These are phyloP conservation scores for Mollisiaceae sp. DNA, from an alignment of 2,329 filamentous ascomycete genomes.

Conservation along the genomic window DNA sequence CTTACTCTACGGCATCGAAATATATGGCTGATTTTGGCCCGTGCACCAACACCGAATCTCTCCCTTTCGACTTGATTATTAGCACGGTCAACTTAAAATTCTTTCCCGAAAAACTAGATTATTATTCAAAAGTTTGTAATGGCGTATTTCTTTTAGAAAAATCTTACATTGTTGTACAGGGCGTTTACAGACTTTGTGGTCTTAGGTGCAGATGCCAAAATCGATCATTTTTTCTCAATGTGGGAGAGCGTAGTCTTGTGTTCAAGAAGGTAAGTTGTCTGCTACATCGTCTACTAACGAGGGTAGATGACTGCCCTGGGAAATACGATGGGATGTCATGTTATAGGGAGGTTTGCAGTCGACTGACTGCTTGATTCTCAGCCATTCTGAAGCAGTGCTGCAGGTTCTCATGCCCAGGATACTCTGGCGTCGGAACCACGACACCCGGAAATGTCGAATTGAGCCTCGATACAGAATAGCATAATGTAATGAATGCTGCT, in stretches of 20 bases:
- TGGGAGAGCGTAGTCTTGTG: neutral
- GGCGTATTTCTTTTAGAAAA: too few relatives aligned
- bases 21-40: too few relatives aligned
- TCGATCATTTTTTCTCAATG: too few relatives aligned
- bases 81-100: too few relatives aligned
- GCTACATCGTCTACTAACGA: neutral
- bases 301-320: neutral
- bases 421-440: conserved; percentile 2
- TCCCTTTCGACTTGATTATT: too few relatives aligned
- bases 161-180: too few relatives aligned
- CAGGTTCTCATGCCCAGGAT: conserved; percentile 6
- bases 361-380: conserved; percentile 6
- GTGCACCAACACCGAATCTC: too few relatives aligned
- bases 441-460: neutral
- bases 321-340: neutral
- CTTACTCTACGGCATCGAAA: too few relatives aligned
- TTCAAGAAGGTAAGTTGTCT: neutral
- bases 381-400: neutral
- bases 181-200: too few relatives aligned
- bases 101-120: too few relatives aligned
- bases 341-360: neutral
- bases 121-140: too few relatives aligned
- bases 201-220: too few relatives aligned
- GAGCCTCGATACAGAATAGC: neutral
- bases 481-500: neutral